Conservation (phyloP, 441 rosid genomes). For the Populus trichocarpa region DNA sequence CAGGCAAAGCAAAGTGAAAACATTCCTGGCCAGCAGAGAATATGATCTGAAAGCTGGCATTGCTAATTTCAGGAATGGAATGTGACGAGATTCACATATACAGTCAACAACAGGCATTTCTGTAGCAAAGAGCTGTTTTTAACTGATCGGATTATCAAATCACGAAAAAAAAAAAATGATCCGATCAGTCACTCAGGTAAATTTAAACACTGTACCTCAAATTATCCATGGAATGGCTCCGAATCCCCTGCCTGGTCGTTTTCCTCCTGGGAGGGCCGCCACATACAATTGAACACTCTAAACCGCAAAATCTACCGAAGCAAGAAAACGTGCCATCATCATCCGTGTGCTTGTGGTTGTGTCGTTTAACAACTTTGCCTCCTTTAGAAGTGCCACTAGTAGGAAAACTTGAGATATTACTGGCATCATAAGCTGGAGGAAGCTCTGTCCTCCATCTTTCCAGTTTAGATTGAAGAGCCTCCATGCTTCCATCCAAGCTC, state of each 20-base stretch:
- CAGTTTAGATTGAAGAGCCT: constrained; percentile 72
- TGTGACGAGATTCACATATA: no score
- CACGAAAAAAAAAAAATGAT: background rate
- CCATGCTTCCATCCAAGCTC: constrained; percentile 64
- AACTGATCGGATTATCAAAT: background rate
- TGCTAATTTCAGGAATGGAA: background rate
- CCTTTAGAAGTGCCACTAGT: constrained; percentile 16
- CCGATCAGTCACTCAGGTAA: background rate
- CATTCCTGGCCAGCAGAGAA: background rate
- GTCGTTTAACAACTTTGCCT: constrained; percentile 12
- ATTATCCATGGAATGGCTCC: constrained; percentile 30
- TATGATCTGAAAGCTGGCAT: background rate
- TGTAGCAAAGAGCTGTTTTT: background rate
- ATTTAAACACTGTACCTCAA: constrained; percentile 26
- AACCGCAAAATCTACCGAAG: constrained; percentile 66
- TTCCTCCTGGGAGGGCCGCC: constrained; percentile 23
- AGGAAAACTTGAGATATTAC: constrained; percentile 30
- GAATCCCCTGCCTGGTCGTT: constrained; percentile 10
- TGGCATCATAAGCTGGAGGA: constrained; percentile 53
- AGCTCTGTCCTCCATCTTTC: constrained; percentile 74
- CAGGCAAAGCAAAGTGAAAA: background rate
- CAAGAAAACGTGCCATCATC: constrained; percentile 58
- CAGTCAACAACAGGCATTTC: background rate
- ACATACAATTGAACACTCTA: constrained; percentile 67
- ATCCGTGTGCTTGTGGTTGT: constrained; percentile 26